Conservation (phyloP, 495 filamentous ascomycete species). For the Lophiostoma macrostomum region DNA sequence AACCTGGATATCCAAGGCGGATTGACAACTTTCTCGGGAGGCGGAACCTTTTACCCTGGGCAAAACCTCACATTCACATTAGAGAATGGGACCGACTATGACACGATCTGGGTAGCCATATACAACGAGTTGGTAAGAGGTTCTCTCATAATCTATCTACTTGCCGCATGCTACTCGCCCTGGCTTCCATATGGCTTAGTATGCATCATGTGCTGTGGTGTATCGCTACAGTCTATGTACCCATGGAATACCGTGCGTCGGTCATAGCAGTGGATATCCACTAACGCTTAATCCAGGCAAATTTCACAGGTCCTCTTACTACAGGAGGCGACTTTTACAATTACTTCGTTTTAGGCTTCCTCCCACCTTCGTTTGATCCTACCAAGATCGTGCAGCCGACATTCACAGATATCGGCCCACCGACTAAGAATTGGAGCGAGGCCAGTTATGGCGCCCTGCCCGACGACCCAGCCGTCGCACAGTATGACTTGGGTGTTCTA, state of each 20-base stretch:
- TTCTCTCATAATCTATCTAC: slow-evolving; percentile 40
- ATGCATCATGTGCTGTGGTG: too few species aligned
- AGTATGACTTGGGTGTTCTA: slow-evolving; percentile 2
- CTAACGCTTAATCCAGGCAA: not conserved
- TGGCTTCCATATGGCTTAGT: too few species aligned
- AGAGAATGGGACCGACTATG: slow-evolving; percentile 37
- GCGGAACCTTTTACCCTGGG: slow-evolving; percentile 49
- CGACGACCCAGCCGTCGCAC: slow-evolving; percentile 1
- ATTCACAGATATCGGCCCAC: too few species aligned
- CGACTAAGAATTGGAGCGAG: slow-evolving; percentile 6
- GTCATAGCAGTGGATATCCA: too few species aligned
- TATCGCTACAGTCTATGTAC: too few species aligned
- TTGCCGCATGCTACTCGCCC: not conserved
- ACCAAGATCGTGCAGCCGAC: too few species aligned
- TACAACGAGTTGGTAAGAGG: slow-evolving; percentile 39
- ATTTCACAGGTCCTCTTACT: slow-evolving; percentile 42
- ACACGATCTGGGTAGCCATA: slow-evolving; percentile 40
- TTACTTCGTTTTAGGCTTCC: slow-evolving; percentile 15
- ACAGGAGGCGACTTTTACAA: slow-evolving; percentile 46
- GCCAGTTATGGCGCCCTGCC: slow-evolving; percentile 6
- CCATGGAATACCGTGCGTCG: too few species aligned
- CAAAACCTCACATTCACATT: slow-evolving; percentile 45
- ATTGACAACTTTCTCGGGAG: slow-evolving; percentile 40
- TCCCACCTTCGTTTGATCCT: slow-evolving; percentile 2
- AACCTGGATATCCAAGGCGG: slow-evolving; percentile 44